Conservation (phyloP, 2,329 filamentous ascomycete species). For the Penicillium sclerotigenum region DNA sequence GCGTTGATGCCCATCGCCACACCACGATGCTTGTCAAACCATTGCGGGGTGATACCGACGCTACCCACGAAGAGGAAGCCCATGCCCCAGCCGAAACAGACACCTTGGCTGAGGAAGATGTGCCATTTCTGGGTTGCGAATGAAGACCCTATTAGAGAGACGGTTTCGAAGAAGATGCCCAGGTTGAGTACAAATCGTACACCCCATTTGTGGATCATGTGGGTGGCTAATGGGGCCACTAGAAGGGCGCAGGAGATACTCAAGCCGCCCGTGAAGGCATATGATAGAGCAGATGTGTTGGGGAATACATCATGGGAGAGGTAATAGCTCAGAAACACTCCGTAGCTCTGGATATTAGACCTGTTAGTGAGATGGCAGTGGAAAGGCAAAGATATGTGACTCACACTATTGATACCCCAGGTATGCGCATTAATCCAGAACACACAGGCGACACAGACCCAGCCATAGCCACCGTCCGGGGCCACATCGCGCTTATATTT, state of each 20-base stretch:
- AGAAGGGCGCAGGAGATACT: constrained; percentile 58
- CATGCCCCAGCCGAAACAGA: constrained; percentile 62
- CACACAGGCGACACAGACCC: constrained; percentile 57
- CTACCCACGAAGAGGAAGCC: constrained; percentile 60
- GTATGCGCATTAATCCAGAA: constrained; percentile 66
- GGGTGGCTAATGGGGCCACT: constrained; percentile 56
- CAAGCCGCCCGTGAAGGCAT: constrained; percentile 60
- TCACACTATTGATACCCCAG: constrained; percentile 68
- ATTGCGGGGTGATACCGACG: constrained; percentile 58
- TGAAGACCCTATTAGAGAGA: constrained; percentile 55
- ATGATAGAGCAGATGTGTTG: constrained; percentile 53
- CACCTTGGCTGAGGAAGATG: constrained; percentile 58
- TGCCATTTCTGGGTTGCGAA: constrained; percentile 59
- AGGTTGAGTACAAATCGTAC: constrained; percentile 55
- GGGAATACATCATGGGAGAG: constrained; percentile 55
- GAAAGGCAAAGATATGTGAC: constrained; percentile 18
- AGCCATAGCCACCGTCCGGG: constrained; percentile 60
- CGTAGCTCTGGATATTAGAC: constrained; percentile 40
- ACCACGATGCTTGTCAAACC: constrained; percentile 57
- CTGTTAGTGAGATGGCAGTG: background rate
- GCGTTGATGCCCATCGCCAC: constrained; percentile 60
- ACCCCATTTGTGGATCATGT: constrained; percentile 52
- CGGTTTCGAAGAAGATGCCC: constrained; percentile 54
- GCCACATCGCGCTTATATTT: constrained; percentile 36
- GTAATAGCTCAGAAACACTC: constrained; percentile 60